Evolutionary conservation across 805 yeast genomes (phyloP).

Genomic region (Yamadazyma kitorensis): DNA sequence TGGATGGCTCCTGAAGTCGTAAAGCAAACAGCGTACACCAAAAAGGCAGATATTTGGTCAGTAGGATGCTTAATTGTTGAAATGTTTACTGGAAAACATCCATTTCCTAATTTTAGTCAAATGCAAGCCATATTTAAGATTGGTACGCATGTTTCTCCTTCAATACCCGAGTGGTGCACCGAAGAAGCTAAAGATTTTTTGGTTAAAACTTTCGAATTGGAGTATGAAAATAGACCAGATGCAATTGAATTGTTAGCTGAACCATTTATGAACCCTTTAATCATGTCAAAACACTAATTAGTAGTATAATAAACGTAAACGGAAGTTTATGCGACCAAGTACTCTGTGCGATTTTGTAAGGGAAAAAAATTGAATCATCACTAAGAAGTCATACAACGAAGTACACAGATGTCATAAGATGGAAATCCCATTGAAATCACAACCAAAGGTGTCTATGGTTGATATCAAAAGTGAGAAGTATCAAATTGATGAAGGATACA

Average conservation of each 20-base stretch:
- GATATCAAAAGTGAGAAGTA: conserved; percentile 22
- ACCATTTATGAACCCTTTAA: conserved; percentile 52
- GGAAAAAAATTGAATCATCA: not conserved
- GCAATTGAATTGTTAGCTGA: conserved; percentile 70
- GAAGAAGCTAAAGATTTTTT: conserved; percentile 67
- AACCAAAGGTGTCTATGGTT: conserved; percentile 38
- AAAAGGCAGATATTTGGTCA: conserved; percentile 96
- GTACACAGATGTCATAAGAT: conserved; percentile 13
- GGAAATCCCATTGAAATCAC: conserved; percentile 41
- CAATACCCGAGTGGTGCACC: conserved; percentile 71
- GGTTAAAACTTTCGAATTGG: conserved; percentile 65
- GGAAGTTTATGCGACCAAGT: not conserved
- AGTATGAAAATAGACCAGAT: conserved; percentile 68
- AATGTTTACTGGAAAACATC: conserved; percentile 95
- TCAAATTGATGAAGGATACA: conserved; percentile 17
- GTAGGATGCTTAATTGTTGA: conserved; percentile 92
- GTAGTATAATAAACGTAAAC: not conserved
- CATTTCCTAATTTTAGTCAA: conserved; percentile 90
- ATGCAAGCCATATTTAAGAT: conserved; percentile 96
- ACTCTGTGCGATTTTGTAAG: not conserved
- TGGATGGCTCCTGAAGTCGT: conserved; percentile 99
- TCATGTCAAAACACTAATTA: conserved; percentile 34
- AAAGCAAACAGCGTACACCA: conserved; percentile 85
- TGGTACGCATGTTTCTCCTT: conserved; percentile 83
- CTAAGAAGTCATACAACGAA: too few species aligned